Evolutionary conservation across 257 asterid species (phyloP), one percentile per base, ranked within the genome.

Genomic region (Gynochthodes officinalis): DNA sequence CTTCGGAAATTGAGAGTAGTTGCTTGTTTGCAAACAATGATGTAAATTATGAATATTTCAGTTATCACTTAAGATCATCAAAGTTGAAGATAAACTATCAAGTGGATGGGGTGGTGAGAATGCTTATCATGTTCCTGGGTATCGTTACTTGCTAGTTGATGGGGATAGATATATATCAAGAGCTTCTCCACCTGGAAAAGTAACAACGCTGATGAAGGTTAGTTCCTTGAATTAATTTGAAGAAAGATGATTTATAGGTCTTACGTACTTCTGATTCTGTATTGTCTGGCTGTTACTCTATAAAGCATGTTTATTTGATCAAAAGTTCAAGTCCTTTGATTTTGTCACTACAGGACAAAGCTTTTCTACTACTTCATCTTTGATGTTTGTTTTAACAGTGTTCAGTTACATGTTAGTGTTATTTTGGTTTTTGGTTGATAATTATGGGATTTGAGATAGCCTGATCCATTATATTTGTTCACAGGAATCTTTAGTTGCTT

Each of bases 91-190:
- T 83, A 93, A 82, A 90, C 83, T 93, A 72, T 91, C 96, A 42
- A 87, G 93, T 87, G 98, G 97, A 43, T 93, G 97, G 97, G 98
- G 88, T 62, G 98, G 98, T 42, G 97, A 93, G 83, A 91, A 91
- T 78, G 98, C 98, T 18, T 93, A 93, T 81, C 98, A 93, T 54
- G 98, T 93, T 64, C 80, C 92, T 80, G 96, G 97, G 55, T 93
- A 91, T 75, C 96, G 97, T 53, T 93, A 93, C 80, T 82, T 93
- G 79, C 85, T 93, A 77, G 87, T 89, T 77, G 98, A 91, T 81
- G 89, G 89, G 52, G 96, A 93, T 75, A 85, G 86, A 83, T 69
- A 43, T 69, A 71, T 78, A 71, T 91, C 98, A 55, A 87, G 98
- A 82, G 90, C 96, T 57, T 89, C 98, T 78, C 98, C 98, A 25